These are phyloP conservation scores for Globisporangium emineosum DNA, from an alignment of 352 stramenopile genomes.

Conservation along the genomic window DNA sequence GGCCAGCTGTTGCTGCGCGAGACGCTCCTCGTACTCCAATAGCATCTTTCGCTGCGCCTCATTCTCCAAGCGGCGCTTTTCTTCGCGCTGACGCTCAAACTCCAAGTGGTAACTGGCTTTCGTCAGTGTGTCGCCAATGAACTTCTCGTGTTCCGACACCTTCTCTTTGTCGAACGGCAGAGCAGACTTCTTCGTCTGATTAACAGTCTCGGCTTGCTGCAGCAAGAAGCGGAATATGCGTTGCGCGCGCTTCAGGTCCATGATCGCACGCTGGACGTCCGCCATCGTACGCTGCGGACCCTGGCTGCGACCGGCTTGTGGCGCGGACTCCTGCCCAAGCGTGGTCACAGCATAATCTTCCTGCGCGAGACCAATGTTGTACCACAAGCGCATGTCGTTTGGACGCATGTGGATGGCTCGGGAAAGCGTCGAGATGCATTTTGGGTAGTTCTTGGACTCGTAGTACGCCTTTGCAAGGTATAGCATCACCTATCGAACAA, in stretches of 20 bases:
- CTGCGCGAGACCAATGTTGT: slow-evolving; percentile 83
- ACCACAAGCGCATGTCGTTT: slow-evolving; percentile 79
- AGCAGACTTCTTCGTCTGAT: slow-evolving; percentile 60
- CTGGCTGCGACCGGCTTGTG: slow-evolving; percentile 28
- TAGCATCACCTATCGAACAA: slow-evolving; percentile 38
- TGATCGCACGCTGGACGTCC: slow-evolving; percentile 85
- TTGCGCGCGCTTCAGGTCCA: slow-evolving; percentile 80
- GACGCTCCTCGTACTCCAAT: slow-evolving; percentile 75
- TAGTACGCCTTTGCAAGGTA: slow-evolving; percentile 90
- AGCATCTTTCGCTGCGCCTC: slow-evolving; percentile 79
- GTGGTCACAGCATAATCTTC: slow-evolving; percentile 87
- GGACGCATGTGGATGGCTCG: slow-evolving; percentile 76
- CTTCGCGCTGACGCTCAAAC: slow-evolving; percentile 85
- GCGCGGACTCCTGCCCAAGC: slow-evolving; percentile 65
- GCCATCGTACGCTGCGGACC: slow-evolving; percentile 77
- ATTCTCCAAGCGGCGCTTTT: slow-evolving; percentile 80
- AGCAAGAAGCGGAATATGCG: slow-evolving; percentile 83
- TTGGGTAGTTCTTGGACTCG: slow-evolving; percentile 87
- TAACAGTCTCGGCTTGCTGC: slow-evolving; percentile 53
- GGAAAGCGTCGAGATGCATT: slow-evolving; percentile 82
- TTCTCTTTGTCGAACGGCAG: slow-evolving; percentile 87
- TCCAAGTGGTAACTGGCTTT: slow-evolving; percentile 89
- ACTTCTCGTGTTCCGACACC: slow-evolving; percentile 84
- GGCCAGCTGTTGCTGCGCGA: slow-evolving; percentile 62
- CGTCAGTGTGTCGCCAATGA: slow-evolving; percentile 80